Conservation (phyloP, 2,329 filamentous ascomycete genomes). For the Botrytis aclada region DNA sequence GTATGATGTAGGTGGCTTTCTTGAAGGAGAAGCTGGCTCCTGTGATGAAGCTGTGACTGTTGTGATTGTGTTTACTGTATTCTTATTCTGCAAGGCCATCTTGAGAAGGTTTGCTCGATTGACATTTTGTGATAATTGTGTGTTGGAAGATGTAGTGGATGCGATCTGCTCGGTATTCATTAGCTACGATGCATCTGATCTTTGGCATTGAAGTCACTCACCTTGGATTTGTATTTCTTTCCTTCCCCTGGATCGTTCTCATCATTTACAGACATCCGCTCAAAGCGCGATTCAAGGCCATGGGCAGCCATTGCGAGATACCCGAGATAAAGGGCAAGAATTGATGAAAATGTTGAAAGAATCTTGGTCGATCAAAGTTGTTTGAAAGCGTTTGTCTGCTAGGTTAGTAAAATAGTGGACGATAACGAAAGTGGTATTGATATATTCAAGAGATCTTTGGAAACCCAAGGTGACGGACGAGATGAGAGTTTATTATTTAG, state of each 20-base stretch:
- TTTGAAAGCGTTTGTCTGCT: background rate
- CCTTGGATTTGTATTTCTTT: constrained; percentile 70
- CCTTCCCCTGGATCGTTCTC: constrained; percentile 68
- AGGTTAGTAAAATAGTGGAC: constrained; percentile 25
- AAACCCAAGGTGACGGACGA: background rate
- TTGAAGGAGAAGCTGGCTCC: constrained; percentile 49
- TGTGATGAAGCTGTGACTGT: constrained; percentile 67
- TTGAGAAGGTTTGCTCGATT: constrained; percentile 82
- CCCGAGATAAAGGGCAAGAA: background rate
- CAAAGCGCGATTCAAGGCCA: constrained; percentile 80
- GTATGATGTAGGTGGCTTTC: constrained; percentile 48
- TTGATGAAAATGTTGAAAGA: background rate
- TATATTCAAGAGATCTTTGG: background rate
- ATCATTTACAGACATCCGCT: constrained; percentile 85
- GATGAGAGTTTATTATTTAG: constrained; percentile 9
- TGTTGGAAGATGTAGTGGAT: constrained; percentile 29
- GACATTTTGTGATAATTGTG: constrained; percentile 48
- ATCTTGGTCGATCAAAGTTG: background rate
- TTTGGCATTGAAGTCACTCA: constrained; percentile 48
- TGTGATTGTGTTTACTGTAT: constrained; percentile 61
- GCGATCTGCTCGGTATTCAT: constrained; percentile 38
- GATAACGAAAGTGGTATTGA: background rate
- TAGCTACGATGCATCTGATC: constrained; percentile 24
- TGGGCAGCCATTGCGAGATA: constrained; percentile 62
- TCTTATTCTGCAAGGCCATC: constrained; percentile 76